Evolutionary conservation across 768 basidiomycete species (phyloP).

Genomic region (Tulasnella sp.): DNA sequence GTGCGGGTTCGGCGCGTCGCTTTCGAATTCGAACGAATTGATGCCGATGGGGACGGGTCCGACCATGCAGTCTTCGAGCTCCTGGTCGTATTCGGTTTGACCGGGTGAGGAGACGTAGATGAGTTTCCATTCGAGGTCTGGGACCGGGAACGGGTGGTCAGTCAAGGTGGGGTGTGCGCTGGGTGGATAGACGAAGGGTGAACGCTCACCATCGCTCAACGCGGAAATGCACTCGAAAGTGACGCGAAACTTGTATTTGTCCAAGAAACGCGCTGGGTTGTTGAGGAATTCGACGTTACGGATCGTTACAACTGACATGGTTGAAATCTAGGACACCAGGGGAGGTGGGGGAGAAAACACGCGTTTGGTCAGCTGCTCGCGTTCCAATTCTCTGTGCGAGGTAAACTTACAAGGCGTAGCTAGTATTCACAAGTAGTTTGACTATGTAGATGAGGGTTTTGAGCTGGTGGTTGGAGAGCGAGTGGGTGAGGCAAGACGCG

Average conservation of each 20-base stretch:
- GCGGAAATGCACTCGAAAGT: slow-evolving; percentile 96
- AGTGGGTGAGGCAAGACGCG: slow-evolving; percentile 6
- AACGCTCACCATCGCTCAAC: slow-evolving; percentile 70
- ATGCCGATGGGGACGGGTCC: slow-evolving; percentile 96
- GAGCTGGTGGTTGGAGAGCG: neutral
- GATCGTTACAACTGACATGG: slow-evolving; percentile 40
- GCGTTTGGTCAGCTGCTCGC: neutral
- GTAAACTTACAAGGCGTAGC: neutral
- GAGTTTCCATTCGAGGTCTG: slow-evolving; percentile 97
- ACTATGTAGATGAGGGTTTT: neutral
- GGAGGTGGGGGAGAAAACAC: neutral
- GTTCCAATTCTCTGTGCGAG: neutral
- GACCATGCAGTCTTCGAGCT: slow-evolving; percentile 95
- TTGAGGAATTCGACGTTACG: slow-evolving; percentile 64
- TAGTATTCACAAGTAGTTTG: slow-evolving; percentile 6
- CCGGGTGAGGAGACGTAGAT: slow-evolving; percentile 95
- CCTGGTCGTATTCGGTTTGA: slow-evolving; percentile 89
- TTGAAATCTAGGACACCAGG: neutral
- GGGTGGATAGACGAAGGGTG: neutral
- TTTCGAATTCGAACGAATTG: slow-evolving; percentile 96
- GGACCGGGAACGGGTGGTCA: neutral
- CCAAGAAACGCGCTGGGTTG: slow-evolving; percentile 88
- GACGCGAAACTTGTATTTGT: slow-evolving; percentile 88
- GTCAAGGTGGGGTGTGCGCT: neutral
- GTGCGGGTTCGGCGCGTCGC: slow-evolving; percentile 73